Percentiles rank a stretch among this genome's conserved stretches.
Conservation (phyloP, 495 filamentous ascomycete species). For the Penicillium pulvis region DNA sequence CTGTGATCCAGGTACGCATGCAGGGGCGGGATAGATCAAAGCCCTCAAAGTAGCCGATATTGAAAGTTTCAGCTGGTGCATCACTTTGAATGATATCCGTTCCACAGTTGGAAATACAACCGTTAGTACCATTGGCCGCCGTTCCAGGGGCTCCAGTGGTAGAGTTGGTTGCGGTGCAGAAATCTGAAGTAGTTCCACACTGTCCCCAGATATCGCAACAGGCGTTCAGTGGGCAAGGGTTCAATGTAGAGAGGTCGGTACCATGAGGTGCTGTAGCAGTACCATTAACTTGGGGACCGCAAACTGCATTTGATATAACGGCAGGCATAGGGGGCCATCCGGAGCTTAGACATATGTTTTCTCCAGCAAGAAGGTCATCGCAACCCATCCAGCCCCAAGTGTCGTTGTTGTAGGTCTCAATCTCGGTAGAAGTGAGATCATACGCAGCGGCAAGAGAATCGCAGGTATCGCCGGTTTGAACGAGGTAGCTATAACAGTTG, state of each 20-base stretch:
- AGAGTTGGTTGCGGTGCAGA: conserved; percentile 25
- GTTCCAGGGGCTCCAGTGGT: conserved; percentile 42
- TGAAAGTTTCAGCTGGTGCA: background rate
- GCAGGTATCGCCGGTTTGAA: background rate
- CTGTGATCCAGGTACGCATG: too few species aligned
- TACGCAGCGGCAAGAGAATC: background rate
- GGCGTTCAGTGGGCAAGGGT: conserved; percentile 32
- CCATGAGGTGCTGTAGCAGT: too few species aligned
- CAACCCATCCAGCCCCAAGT: conserved; percentile 8
- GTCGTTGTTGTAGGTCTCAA: background rate
- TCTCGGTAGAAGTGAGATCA: background rate
- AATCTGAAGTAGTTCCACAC: conserved; percentile 13
- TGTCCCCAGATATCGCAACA: conserved; percentile 33
- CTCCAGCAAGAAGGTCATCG: background rate
- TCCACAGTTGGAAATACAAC: conserved; percentile 50
- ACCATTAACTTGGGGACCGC: too few species aligned
- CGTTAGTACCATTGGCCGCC: conserved; percentile 28
- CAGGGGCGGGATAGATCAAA: conserved; percentile 17
- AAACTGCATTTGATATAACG: too few species aligned
- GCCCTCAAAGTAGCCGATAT: conserved; percentile 23
- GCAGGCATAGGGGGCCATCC: conserved; percentile 2
- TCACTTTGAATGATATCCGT: conserved; percentile 32
- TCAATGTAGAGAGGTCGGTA: too few species aligned
- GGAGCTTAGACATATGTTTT: conserved; percentile 6
- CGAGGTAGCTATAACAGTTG: background rate